Conservation (phyloP, 306 rosid species). For the Hippophae tibetana region DNA sequence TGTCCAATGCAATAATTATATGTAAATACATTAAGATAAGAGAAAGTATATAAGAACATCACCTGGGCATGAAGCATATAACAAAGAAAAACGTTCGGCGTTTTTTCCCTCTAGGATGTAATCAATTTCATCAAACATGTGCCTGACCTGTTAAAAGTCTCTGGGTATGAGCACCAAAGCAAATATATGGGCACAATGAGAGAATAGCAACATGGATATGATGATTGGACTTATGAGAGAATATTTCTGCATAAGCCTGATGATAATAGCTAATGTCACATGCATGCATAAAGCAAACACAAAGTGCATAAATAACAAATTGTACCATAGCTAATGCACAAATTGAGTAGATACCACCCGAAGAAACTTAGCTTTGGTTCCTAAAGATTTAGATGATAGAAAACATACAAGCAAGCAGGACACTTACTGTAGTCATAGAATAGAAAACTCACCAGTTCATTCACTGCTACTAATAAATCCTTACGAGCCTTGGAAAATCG, state of each 20-base stretch:
- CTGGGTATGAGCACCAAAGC: constrained; percentile 2
- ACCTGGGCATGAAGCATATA: constrained; percentile 55
- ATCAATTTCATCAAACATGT: constrained; percentile 98
- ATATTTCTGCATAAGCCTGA: not conserved
- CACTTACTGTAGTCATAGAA: constrained; percentile 9
- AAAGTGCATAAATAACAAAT: too few relatives aligned
- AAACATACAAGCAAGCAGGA: not conserved
- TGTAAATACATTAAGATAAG: too few relatives aligned
- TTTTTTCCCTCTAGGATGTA: constrained; percentile 79
- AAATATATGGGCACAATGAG: not conserved
- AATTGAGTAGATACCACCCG: too few relatives aligned
- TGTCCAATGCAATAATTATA: too few relatives aligned
- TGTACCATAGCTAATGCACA: too few relatives aligned
- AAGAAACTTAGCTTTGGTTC: too few relatives aligned
- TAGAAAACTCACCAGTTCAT: constrained; percentile 71
- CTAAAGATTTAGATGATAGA: not conserved
- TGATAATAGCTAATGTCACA: not conserved
- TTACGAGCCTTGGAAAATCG: constrained; percentile 83
- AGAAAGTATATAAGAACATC: constrained; percentile 19
- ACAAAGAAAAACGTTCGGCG: constrained; percentile 86
- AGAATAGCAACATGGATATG: not conserved
- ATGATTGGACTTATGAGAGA: not conserved
- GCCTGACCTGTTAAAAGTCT: constrained; percentile 62
- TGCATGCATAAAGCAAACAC: too few relatives aligned
- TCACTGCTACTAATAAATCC: constrained; percentile 89